Base-by-base conservation (phyloP, 2,329 filamentous ascomycete species). In the Alternaria incomplexa region DNA sequence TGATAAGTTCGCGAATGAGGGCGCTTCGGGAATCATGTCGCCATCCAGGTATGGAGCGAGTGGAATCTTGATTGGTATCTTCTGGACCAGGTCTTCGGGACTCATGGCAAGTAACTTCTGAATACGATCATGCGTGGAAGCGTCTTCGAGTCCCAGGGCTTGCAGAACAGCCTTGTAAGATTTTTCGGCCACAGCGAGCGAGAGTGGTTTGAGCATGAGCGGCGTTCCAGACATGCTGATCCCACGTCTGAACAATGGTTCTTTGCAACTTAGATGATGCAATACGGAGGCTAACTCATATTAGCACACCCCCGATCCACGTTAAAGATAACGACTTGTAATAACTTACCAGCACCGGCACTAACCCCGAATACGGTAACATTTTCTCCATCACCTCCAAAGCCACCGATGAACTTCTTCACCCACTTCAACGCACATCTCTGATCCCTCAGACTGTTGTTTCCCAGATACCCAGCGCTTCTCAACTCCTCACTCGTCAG, bases 401-500 rank as follows among this genome's bases (percentile, higher is more conserved):
- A 81, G 0, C 63, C 69, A 4, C 26, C 44, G 47, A 81, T 80
- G 61, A 77, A 60, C 8, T 63, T 63, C 23, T 73, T 66, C 11
- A 80, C 62, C 79, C 78, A 81, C 32, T 69, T 61, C 12, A 81
- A 66, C 2, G 78, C 79, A 12, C 72, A 73, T 20, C 67, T 71
- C 55, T 81, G 78, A 55, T 76, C 75, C 8, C 68, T 60, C 1
- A 76, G 62, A 30, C 69, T 70, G 23, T 74, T 75, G 36, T 74
- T 75, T 1, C 69, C 67, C 5, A 63, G 58, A 61, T 73, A 74
- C 17, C 81, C 82, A 2, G 79, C 80, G 13, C 79, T 71, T 11
- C 79, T 75, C 17, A 86, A 73, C 40, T 84, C 83, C 22, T 79
- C 69, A 0, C 84, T 85, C 2, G 83, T 83, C 44, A 86, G 28